Evolutionary conservation across 2,329 filamentous ascomycete genomes (phyloP), one percentile per base, ranked within the genome.

Genomic region (Neofusicoccum laricinum): DNA sequence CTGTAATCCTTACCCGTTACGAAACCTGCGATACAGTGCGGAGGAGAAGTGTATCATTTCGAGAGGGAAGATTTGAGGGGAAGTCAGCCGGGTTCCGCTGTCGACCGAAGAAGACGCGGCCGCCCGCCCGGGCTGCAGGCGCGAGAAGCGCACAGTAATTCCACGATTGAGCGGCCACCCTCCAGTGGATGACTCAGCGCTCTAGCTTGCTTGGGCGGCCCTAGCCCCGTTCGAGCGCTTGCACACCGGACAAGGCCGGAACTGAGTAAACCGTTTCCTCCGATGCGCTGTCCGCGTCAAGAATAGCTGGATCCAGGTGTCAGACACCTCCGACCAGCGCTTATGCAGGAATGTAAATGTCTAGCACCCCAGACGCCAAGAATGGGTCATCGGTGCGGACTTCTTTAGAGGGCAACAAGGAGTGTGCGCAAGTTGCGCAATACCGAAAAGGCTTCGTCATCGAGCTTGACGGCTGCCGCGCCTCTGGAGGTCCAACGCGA

Each of bases 21-120:
- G 49, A 51, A 51, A 59, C 55, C 53, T 45, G 43, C 55, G 55
- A 59, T 59, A 59, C 55, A 43, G 40, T 40, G 55, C 55, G 55
- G 55, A 59, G 55, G n/a, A 46, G 55, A 40, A 59, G 55, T 59
- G 55, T 59, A 59, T 59, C 55, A 43, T 46, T 59, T 59, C 55
- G 53, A 58, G 55, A 32, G 32, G 41, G 55, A 59, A 59, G 55
- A 59, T 59, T 59, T 48, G 55, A 59, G 55, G 55, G 55, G 55
- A 59, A 59, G 55, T 59, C 55, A 59, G 55, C 55, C 25, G 21
- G 12, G 25, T 8, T 25, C 11, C 40, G 55, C 55, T 34, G 30
- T 10, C 36, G 55, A 46, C 40, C 36, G 46, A 36, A 25, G 30
- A 38, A 59, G 41, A 46, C 40, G 11, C 17, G 55, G 41, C 53